A percentile compares a stretch with the other conserved stretches of the same genome.
These are phyloP conservation scores for Dorcoceras hygrometricum DNA, from an alignment of 257 asterid species.

Conservation along the genomic window DNA sequence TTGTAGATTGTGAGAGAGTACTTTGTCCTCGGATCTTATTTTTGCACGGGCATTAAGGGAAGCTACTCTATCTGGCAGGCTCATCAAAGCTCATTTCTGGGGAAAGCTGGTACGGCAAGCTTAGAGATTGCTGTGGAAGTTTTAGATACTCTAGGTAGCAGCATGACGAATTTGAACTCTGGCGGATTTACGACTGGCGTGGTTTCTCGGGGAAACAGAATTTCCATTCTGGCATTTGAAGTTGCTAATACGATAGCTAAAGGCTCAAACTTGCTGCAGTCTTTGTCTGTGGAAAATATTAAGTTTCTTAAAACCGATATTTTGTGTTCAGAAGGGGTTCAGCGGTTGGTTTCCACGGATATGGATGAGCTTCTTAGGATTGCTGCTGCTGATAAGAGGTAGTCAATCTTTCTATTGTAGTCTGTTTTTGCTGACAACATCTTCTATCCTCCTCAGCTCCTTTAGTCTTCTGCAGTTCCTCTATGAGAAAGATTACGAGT, in stretches of 20 bases:
- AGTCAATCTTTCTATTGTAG: slow-evolving; percentile 7
- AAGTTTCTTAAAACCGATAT: slow-evolving; percentile 65
- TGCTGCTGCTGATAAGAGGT: slow-evolving; percentile 98
- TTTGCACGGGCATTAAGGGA: neutral
- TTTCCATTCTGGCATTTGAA: slow-evolving; percentile 82
- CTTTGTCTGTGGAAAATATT: slow-evolving; percentile 80
- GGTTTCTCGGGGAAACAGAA: slow-evolving; percentile 70
- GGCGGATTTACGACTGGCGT: slow-evolving; percentile 78
- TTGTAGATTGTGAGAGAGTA: too few relatives aligned
- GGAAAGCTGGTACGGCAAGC: slow-evolving; percentile 88
- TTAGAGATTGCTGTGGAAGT: slow-evolving; percentile 94
- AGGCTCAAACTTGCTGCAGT: slow-evolving; percentile 77
- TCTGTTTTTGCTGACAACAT: slow-evolving; percentile 6
- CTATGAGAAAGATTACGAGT: neutral
- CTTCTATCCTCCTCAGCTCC: slow-evolving; percentile 13
- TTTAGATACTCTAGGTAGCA: slow-evolving; percentile 92
- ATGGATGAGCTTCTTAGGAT: slow-evolving; percentile 80
- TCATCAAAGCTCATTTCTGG: slow-evolving; percentile 68
- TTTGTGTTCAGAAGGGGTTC: slow-evolving; percentile 79
- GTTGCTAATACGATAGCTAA: slow-evolving; percentile 92
- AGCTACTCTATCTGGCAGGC: slow-evolving; percentile 47
- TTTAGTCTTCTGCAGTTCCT: neutral
- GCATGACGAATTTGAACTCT: slow-evolving; percentile 87
- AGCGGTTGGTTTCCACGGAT: slow-evolving; percentile 77
- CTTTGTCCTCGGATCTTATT: too few relatives aligned